These are phyloP conservation scores for Hamamelis virginiana DNA, from an alignment of 164 flowering plant genomes.

Conservation along the genomic window DNA sequence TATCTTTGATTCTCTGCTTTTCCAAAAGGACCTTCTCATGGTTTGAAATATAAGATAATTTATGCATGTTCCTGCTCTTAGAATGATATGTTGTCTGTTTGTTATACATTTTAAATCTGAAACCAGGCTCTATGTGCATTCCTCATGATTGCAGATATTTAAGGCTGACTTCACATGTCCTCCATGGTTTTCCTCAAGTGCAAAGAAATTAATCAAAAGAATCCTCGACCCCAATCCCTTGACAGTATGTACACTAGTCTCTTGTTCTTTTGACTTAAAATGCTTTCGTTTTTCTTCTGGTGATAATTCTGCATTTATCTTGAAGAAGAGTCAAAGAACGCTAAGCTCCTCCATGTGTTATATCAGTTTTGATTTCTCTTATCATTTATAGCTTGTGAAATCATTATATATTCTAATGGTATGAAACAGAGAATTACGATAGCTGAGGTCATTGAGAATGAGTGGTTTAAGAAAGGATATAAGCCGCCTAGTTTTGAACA, in stretches of 20 bases:
- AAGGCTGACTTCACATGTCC: conserved; percentile 91
- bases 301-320: too few relatives aligned
- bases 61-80: not conserved
- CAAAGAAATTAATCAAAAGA: conserved; percentile 80
- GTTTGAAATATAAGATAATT: too few relatives aligned
- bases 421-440: conserved; percentile 74
- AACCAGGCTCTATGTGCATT: not conserved
- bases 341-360: not conserved
- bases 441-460: conserved; percentile 85
- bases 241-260: conserved; percentile 46
- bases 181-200: conserved; percentile 92
- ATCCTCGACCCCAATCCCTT: conserved; percentile 84
- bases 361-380: not conserved
- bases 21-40: too few relatives aligned
- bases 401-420: not conserved
- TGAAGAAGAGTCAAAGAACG: too few relatives aligned
- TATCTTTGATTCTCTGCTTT: too few relatives aligned
- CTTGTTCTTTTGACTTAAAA: not conserved
- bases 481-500: conserved; percentile 73
- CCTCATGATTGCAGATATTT: conserved; percentile 49
- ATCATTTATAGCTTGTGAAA: conserved; percentile 9
- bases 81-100: not conserved
- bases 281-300: not conserved
- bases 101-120: not conserved
- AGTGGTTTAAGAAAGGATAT: conserved; percentile 98